These are phyloP conservation scores for Hericium erinaceus DNA, from an alignment of 768 basidiomycete genomes.

Conservation along the genomic window DNA sequence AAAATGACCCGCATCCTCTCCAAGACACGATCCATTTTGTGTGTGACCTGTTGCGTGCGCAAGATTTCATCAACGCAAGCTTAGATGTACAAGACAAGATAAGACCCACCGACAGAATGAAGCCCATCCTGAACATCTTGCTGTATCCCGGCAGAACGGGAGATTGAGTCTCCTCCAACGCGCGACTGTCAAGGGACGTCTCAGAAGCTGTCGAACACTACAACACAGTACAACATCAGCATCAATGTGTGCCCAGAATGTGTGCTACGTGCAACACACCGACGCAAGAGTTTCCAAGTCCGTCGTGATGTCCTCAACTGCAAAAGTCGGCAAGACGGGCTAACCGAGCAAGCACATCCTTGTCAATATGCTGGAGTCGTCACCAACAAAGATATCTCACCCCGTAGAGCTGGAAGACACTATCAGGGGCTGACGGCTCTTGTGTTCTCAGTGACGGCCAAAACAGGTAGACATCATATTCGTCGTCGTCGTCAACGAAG, in stretches of 20 bases:
- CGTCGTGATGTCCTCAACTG: neutral
- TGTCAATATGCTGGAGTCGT: neutral
- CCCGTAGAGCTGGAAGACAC: conserved; percentile 1
- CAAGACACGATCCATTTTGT: neutral
- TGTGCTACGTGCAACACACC: no score
- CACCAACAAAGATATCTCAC: neutral
- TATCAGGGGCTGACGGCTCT: neutral
- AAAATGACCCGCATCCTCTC: neutral
- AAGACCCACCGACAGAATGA: conserved; percentile 5
- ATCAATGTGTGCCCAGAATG: no score
- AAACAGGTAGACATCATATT: conserved; percentile 12
- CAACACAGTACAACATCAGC: no score
- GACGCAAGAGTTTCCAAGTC: no score
- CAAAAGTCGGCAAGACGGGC: neutral
- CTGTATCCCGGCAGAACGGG: conserved; percentile 1
- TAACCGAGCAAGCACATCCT: neutral
- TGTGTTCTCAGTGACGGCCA: conserved; percentile 9
- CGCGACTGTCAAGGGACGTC: neutral
- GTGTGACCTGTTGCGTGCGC: neutral
- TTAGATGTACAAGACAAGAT: neutral
- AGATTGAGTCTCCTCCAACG: neutral
- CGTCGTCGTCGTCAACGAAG: conserved; percentile 6
- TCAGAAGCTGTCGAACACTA: no score
- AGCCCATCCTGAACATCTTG: conserved; percentile 10
- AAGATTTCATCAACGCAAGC: neutral